Evolutionary conservation across 140 eudicot species (phyloP).

Genomic region (Oenanthe javanica): DNA sequence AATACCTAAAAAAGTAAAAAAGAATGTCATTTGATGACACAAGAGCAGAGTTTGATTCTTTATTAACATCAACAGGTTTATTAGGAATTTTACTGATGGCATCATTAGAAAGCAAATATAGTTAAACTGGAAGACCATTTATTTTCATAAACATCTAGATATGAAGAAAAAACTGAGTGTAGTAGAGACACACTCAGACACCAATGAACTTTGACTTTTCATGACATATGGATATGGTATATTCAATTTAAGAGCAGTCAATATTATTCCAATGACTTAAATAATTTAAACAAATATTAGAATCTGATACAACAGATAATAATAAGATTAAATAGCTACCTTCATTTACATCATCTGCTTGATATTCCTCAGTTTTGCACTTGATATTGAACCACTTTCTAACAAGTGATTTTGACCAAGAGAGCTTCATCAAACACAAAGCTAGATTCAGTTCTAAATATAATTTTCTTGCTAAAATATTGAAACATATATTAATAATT

Average conservation of each 20-base stretch:
- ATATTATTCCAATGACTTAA: not conserved
- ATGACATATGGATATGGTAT: not conserved
- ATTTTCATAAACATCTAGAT: not conserved
- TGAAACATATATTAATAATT: not conserved
- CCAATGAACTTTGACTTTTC: not conserved
- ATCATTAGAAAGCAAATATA: not conserved
- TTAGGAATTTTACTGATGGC: too few species aligned
- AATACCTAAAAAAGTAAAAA: slow-evolving; percentile 28
- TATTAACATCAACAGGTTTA: not conserved
- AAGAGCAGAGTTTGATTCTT: slow-evolving; percentile 8
- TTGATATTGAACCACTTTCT: slow-evolving; percentile 86
- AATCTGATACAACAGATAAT: not conserved
- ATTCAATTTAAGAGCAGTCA: not conserved
- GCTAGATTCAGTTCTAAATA: not conserved
- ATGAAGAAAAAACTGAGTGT: not conserved
- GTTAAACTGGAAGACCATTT: not conserved
- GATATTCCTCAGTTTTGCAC: slow-evolving; percentile 53
- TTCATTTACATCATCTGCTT: slow-evolving; percentile 52
- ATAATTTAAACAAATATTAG: not conserved
- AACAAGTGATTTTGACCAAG: slow-evolving; percentile 85
- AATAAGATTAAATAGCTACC: slow-evolving; percentile 28
- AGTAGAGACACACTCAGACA: not conserved
- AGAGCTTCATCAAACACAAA: slow-evolving; percentile 44
- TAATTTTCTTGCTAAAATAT: not conserved
- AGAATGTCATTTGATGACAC: slow-evolving; percentile 4